Conservation (phyloP, 495 filamentous ascomycete genomes). For the Neurospora sp. region DNA sequence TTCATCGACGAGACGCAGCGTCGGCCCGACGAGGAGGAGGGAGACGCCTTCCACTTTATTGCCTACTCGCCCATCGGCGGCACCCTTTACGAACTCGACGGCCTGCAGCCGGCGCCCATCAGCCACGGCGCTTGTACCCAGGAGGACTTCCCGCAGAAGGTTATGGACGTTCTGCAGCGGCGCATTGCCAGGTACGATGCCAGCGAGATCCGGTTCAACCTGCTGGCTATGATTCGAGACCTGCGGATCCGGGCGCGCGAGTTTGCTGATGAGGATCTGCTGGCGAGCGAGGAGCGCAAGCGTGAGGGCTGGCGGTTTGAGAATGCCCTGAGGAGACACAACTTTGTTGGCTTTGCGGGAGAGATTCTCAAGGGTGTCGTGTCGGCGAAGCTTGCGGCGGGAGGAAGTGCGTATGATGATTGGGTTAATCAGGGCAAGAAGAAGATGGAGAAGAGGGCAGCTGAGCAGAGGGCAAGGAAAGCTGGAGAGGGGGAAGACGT, state of each 20-base stretch:
- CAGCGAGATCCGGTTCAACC: constrained; percentile 87
- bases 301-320: constrained; percentile 85
- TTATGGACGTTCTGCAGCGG: constrained; percentile 77
- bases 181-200: constrained; percentile 78
- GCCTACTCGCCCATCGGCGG: constrained; percentile 79
- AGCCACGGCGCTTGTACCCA: constrained; percentile 64
- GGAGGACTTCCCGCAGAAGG: constrained; percentile 65
- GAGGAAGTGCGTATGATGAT: constrained; percentile 53
- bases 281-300: constrained; percentile 77
- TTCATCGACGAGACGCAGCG: constrained; percentile 83
- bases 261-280: constrained; percentile 68
- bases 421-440: constrained; percentile 73
- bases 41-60: constrained; percentile 96
- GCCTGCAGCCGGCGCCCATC: constrained; percentile 85
- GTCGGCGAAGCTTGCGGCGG: constrained; percentile 53
- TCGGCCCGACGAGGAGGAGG: constrained; percentile 43
- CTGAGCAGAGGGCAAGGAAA: constrained; percentile 29
- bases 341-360: constrained; percentile 92
- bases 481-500: constrained; percentile 31
- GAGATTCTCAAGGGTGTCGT: constrained; percentile 85
- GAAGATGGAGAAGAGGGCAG: constrained; percentile 58
- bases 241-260: constrained; percentile 63
- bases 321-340: constrained; percentile 85
- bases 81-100: constrained; percentile 87
- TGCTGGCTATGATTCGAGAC: constrained; percentile 86